Evolutionary conservation across 495 filamentous ascomycete genomes (phyloP).

Genomic region (Aspergillus steynii): DNA sequence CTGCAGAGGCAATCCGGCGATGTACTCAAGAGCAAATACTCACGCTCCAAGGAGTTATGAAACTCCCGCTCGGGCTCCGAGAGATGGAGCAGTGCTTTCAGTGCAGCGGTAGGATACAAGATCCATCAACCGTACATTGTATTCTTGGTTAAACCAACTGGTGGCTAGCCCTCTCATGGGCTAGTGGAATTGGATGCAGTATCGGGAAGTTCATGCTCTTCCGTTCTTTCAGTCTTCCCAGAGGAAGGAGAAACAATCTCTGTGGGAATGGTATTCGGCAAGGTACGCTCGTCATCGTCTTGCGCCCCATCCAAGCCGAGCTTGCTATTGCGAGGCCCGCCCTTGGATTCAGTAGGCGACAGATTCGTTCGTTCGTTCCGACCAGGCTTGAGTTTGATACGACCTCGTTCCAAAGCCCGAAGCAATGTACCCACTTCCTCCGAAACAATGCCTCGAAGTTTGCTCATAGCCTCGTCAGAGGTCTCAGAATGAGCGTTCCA

Average conservation of each 20-base stretch:
- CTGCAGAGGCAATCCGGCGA: background rate
- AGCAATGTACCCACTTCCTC: constrained; percentile 38
- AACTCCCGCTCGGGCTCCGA: background rate
- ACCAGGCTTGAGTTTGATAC: constrained; percentile 33
- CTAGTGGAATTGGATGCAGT: constrained; percentile 32
- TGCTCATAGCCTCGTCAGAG: constrained; percentile 41
- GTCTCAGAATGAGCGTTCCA: constrained; percentile 43
- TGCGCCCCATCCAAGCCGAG: constrained; percentile 18
- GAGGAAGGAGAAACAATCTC: constrained; percentile 29
- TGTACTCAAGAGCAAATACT: background rate
- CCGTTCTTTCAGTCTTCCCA: constrained; percentile 15
- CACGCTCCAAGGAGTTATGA: background rate
- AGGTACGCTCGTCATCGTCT: constrained; percentile 27
- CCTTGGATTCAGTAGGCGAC: constrained; percentile 35
- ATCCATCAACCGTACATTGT: background rate
- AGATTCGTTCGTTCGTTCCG: constrained; percentile 34
- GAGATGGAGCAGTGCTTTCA: background rate
- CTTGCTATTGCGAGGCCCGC: constrained; percentile 22
- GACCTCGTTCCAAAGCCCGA: constrained; percentile 41
- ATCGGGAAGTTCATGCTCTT: constrained; percentile 27
- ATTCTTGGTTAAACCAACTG: background rate
- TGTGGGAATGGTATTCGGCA: constrained; percentile 33
- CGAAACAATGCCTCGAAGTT: constrained; percentile 40
- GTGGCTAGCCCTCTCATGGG: constrained; percentile 8
- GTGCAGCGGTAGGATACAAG: background rate